Conservation (phyloP, 805 yeast genomes). For the Ogataea saltuana region DNA sequence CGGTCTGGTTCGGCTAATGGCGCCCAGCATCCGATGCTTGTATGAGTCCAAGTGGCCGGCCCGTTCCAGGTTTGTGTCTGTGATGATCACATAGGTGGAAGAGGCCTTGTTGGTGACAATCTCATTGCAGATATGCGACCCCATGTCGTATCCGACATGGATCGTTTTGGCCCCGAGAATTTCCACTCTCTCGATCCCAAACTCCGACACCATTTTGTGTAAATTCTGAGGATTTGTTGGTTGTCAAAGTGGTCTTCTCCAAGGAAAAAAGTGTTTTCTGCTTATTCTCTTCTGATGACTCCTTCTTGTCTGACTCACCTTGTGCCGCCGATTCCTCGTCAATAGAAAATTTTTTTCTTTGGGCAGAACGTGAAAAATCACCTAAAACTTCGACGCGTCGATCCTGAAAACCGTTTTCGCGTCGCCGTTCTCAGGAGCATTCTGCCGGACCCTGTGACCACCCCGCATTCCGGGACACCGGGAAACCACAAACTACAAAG, state of each 20-base stretch:
- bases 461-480: no score
- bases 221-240: no score
- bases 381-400: constrained; percentile 5
- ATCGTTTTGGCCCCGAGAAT: constrained; percentile 83
- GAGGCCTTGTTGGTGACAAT: constrained; percentile 64
- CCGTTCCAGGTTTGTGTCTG: constrained; percentile 76
- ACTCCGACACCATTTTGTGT: constrained; percentile 21
- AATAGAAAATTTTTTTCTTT: constrained; percentile 4
- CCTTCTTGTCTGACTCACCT: constrained; percentile 5
- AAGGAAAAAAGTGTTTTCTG: no score
- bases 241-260: neutral
- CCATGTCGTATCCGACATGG: constrained; percentile 86
- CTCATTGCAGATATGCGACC: constrained; percentile 69
- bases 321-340: constrained; percentile 6
- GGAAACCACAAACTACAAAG: no score
- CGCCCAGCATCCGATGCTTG: constrained; percentile 41
- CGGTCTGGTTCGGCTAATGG: constrained; percentile 42
- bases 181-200: constrained; percentile 51
- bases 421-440: no score
- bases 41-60: constrained; percentile 61
- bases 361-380: neutral
- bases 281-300: neutral
- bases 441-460: no score
- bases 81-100: constrained; percentile 88
- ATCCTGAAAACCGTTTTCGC: constrained; percentile 1